These are phyloP conservation scores for Ilex paraguariensis DNA, from an alignment of 305 asterid species.

Conservation along the genomic window DNA sequence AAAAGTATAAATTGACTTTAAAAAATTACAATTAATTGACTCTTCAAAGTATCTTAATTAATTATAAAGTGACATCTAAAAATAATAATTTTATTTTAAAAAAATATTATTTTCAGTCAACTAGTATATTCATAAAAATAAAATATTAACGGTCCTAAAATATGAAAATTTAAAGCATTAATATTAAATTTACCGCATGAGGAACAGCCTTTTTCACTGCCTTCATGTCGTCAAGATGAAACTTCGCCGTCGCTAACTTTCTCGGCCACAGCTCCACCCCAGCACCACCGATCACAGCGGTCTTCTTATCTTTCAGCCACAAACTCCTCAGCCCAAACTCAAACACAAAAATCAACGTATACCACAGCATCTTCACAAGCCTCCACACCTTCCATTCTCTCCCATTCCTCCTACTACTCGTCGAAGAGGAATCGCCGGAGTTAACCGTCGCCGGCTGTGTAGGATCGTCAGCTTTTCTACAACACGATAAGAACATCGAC, in stretches of 20 bases:
- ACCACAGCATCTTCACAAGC: slow-evolving; percentile 41
- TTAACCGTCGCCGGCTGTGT: slow-evolving; percentile 28
- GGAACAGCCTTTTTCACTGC: slow-evolving; percentile 48
- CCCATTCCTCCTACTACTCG: neutral
- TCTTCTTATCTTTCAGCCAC: slow-evolving; percentile 57
- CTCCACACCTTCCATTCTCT: slow-evolving; percentile 27
- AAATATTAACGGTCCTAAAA: too few species aligned
- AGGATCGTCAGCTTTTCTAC: slow-evolving; percentile 55
- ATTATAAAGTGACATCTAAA: too few species aligned
- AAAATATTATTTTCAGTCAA: too few species aligned
- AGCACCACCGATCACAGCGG: slow-evolving; percentile 69
- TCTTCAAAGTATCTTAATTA: too few species aligned
- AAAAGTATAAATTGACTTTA: too few species aligned
- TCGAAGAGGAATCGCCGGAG: slow-evolving; percentile 18
- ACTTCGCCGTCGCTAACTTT: slow-evolving; percentile 64
- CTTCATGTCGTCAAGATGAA: slow-evolving; percentile 73
- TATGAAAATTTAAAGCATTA: too few species aligned
- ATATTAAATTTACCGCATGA: slow-evolving; percentile 41
- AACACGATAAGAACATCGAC: slow-evolving; percentile 62
- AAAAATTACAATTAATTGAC: too few species aligned
- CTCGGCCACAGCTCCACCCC: slow-evolving; percentile 97
- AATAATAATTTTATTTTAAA: too few species aligned
- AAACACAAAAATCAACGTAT: slow-evolving; percentile 34
- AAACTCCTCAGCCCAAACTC: slow-evolving; percentile 43
- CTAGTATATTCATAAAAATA: too few species aligned